A percentile compares a stretch with the other conserved stretches of the same genome.
Conservation (phyloP, 1,284 basidiomycete species). For the Rhodotorula glutinis region DNA sequence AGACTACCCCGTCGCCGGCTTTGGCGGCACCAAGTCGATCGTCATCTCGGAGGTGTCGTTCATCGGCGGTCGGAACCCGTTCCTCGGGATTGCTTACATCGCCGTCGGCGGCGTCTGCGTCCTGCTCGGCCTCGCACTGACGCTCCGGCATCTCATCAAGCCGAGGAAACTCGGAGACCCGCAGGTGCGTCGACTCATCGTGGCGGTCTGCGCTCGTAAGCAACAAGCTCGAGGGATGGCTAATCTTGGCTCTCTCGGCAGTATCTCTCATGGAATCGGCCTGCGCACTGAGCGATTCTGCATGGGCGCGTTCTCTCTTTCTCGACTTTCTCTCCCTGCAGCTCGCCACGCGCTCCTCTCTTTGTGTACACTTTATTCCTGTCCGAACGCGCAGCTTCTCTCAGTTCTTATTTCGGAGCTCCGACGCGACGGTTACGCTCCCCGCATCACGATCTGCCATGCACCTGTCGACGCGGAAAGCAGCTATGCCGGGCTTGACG, state of each 20-base stretch:
- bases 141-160: constrained; percentile 85
- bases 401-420: too few relatives aligned
- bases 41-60: constrained; percentile 96
- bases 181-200: constrained; percentile 13
- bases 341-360: too few relatives aligned
- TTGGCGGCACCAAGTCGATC: constrained; percentile 91
- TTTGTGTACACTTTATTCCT: too few relatives aligned
- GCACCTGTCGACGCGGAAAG: too few relatives aligned
- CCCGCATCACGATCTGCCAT: too few relatives aligned
- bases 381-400: too few relatives aligned
- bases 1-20: constrained; percentile 93
- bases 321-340: background rate
- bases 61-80: constrained; percentile 96
- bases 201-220: too few relatives aligned
- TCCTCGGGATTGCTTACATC: constrained; percentile 96
- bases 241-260: background rate
- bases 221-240: too few relatives aligned
- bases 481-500: too few relatives aligned
- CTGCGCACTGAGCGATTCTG: constrained; percentile 9
- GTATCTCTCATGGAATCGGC: constrained; percentile 30
- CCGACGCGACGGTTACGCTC: too few relatives aligned
- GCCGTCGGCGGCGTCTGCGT: constrained; percentile 84
- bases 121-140: constrained; percentile 78
- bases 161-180: constrained; percentile 65
- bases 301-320: too few relatives aligned